A percentile compares a stretch with the other conserved stretches of the same genome.
Conservation (phyloP, 805 yeast genomes). For the Metschnikowia arizonensis region DNA sequence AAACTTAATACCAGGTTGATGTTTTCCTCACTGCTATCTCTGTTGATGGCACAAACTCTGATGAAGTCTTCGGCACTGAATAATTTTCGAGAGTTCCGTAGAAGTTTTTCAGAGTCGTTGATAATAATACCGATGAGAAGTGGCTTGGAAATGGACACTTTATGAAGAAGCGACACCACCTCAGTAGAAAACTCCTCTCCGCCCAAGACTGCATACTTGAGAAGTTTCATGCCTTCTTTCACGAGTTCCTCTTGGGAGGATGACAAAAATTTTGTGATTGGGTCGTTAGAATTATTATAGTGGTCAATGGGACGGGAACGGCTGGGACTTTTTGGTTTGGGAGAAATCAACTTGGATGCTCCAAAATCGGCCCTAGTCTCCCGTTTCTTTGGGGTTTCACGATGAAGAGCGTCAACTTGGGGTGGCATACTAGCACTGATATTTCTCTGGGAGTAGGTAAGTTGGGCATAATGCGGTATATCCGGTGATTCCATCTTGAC, state of each 20-base stretch:
- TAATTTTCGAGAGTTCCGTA: constrained; percentile 23
- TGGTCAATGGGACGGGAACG: not conserved
- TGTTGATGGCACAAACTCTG: constrained; percentile 27
- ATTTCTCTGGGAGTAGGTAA: constrained; percentile 12
- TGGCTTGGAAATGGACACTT: constrained; percentile 30
- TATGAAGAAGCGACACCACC: constrained; percentile 21
- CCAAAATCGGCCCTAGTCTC: not conserved
- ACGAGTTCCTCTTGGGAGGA: constrained; percentile 29
- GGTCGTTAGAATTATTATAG: constrained; percentile 24
- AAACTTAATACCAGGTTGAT: constrained; percentile 23
- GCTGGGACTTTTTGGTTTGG: not conserved
- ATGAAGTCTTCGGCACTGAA: constrained; percentile 34
- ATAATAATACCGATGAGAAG: constrained; percentile 30
- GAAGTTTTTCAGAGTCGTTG: constrained; percentile 21
- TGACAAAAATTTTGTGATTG: constrained; percentile 33
- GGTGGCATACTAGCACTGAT: not conserved
- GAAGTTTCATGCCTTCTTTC: constrained; percentile 34
- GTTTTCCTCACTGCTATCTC: constrained; percentile 20
- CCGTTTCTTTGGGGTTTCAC: not conserved
- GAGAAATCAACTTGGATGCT: not conserved
- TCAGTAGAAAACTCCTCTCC: constrained; percentile 31
- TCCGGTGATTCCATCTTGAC: not conserved
- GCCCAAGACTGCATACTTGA: constrained; percentile 36
- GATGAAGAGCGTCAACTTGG: not conserved
- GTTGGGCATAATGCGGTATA: constrained; percentile 14